Evolutionary conservation across 2,329 filamentous ascomycete genomes (phyloP).

Genomic region (Aspergillus intermedius): DNA sequence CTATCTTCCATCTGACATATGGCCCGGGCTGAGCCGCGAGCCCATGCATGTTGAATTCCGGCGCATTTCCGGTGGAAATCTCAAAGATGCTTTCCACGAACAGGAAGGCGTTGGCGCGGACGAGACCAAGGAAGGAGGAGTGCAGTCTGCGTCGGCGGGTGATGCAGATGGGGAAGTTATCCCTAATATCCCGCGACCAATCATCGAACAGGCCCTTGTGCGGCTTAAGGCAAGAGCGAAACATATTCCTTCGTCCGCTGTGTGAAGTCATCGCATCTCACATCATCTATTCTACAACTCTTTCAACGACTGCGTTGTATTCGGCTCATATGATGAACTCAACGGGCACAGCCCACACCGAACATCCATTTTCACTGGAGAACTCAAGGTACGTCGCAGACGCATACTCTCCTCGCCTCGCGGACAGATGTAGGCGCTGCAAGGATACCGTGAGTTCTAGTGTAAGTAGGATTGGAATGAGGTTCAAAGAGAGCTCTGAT

Average conservation of each 20-base stretch:
- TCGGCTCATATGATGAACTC: constrained; percentile 30
- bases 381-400: constrained; percentile 4
- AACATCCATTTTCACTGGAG: constrained; percentile 6
- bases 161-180: constrained; percentile 30
- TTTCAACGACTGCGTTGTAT: background rate
- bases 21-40: constrained; percentile 63
- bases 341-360: constrained; percentile 18
- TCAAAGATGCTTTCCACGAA: constrained; percentile 18
- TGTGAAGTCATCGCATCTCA: background rate
- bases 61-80: constrained; percentile 29
- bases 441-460: background rate
- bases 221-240: constrained; percentile 30
- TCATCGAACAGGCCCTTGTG: constrained; percentile 38
- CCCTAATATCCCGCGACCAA: constrained; percentile 36
- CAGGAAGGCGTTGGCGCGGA: constrained; percentile 3
- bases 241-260: constrained; percentile 8
- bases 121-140: constrained; percentile 7
- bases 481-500: constrained; percentile 40
- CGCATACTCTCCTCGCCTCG: constrained; percentile 26
- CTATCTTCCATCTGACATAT: constrained; percentile 79
- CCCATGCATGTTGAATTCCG: constrained; percentile 44
- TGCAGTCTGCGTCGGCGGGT: constrained; percentile 1
- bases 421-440: constrained; percentile 25
- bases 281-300: background rate
- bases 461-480: constrained; percentile 19